Conservation (phyloP, 1,139 yeast species). For the Yamadazyma taylorii region DNA sequence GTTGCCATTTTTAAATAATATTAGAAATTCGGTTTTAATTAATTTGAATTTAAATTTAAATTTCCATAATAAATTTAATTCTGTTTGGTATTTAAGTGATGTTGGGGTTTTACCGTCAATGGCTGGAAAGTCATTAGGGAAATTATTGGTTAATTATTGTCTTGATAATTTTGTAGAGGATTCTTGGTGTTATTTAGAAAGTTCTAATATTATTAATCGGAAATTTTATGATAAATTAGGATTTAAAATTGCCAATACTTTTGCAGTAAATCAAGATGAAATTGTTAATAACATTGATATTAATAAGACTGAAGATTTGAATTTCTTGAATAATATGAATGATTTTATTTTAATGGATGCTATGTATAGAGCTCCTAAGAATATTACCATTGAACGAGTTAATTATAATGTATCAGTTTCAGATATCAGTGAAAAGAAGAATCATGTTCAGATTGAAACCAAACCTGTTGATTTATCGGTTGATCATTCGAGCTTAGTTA, state of each 20-base stretch:
- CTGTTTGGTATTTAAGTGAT: conserved; percentile 42
- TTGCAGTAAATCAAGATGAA: conserved; percentile 35
- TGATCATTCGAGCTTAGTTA: background rate
- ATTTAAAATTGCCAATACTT: conserved; percentile 45
- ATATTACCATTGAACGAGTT: conserved; percentile 13
- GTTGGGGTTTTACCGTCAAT: conserved; percentile 40
- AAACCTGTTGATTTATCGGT: conserved; percentile 1
- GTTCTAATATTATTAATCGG: conserved; percentile 52
- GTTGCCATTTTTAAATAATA: conserved; percentile 33
- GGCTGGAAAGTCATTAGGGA: conserved; percentile 43
- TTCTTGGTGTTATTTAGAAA: conserved; percentile 43
- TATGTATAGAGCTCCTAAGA: conserved; percentile 19
- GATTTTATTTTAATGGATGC: conserved; percentile 21
- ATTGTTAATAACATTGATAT: conserved; percentile 18
- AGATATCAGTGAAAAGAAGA: conserved; percentile 1
- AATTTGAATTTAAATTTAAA: conserved; percentile 18
- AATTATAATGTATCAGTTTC: conserved; percentile 11
- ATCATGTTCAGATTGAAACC: conserved; percentile 1
- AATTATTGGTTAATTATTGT: conserved; percentile 31
- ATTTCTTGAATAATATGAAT: conserved; percentile 10
- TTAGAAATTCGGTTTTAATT: conserved; percentile 25
- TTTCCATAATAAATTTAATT: conserved; percentile 16
- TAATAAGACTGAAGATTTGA: conserved; percentile 12
- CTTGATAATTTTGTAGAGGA: conserved; percentile 22
- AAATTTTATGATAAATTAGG: conserved; percentile 50